Base-by-base conservation (phyloP, 805 yeast species). In the Blastobotrys terrestris region DNA sequence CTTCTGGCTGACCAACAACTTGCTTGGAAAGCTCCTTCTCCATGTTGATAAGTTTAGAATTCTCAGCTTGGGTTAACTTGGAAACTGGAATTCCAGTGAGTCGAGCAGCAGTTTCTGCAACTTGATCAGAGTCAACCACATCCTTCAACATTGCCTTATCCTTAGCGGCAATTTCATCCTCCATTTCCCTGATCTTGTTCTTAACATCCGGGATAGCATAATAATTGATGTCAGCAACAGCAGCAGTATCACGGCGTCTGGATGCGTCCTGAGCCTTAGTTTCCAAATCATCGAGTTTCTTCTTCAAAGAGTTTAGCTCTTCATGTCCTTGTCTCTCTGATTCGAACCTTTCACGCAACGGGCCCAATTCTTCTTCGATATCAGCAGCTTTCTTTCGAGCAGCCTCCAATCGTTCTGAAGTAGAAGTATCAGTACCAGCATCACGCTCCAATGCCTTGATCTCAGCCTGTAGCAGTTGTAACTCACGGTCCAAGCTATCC, bases 401-500 rank as follows among this genome's bases (percentile, higher is more conserved):
- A 49, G 79, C 78, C 47, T 80, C 79, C 52, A 94, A 76, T 61
- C 98, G 83, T 62, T 92, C 98, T 64, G 84, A 85, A 6, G 97
- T 90, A 14, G 88, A 78, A 19, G 81, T 72, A 58, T 81, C 85
- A 5, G 97, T 86, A 55, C 85, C 96, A 64, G 83, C 84, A 67
- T 92, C 99, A 72, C 99, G 87, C 72, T 94, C 97, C 62, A 94
- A 77, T 1, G 99, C 99, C 66, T 89, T 88, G 66, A 94, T 92
- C 72, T 94, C 99, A 54, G 94, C 98, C 63, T 92, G 96, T 39
- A 94, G 72, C 60, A 94, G 79, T 67, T 90, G 95, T 48, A 91
- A 77, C 72, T 89, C 89, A 70, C 99, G 87, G 72, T 94, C 99
- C 61, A 90, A 79, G 45, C 84, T 85, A 72, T 94, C 99, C 63